phyloP scores from a whole-genome alignment of 2,329 filamentous ascomycete species.

The Calonectria multiphialidica region DNA sequence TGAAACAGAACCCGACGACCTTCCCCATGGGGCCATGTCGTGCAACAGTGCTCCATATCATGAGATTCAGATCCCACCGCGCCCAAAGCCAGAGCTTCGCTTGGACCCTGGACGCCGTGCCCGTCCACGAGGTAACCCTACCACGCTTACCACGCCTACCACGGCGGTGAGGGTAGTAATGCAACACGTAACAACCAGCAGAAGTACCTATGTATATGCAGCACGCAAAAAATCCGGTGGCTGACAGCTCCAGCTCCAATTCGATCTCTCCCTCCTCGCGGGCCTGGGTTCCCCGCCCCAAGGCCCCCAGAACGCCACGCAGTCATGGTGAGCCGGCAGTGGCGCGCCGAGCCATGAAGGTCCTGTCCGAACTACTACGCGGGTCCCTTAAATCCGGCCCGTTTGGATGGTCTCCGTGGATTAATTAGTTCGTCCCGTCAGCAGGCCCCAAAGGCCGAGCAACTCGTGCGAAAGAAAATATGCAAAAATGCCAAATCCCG shows the following conservation, averaged over 20 bases:
- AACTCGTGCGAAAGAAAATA: not conserved
- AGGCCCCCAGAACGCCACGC: conserved; percentile 11
- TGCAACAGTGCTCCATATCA: conserved; percentile 4
- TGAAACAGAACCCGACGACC: not conserved
- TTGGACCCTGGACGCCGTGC: not conserved
- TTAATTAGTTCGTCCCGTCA: not conserved
- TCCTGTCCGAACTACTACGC: not conserved
- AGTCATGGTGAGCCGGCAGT: conserved; percentile 9
- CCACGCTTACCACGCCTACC: not conserved
- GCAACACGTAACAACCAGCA: not conserved
- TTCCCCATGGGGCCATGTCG: conserved; percentile 23
- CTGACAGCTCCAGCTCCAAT: not conserved
- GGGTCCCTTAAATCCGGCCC: not conserved
- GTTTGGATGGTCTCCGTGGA: not conserved
- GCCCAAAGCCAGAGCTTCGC: not conserved
- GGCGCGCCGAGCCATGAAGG: not conserved
- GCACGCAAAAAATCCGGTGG: not conserved
- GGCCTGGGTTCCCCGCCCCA: not conserved
- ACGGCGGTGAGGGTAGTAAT: not conserved
- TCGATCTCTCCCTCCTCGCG: not conserved
- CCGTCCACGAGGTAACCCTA: not conserved
- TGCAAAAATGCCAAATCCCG: not conserved
- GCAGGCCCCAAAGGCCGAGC: not conserved
- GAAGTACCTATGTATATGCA: too few species aligned
- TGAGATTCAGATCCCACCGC: not conserved